phyloP scores from a whole-genome alignment of 768 basidiomycete species.

The Pulveroboletus sp. region DNA sequence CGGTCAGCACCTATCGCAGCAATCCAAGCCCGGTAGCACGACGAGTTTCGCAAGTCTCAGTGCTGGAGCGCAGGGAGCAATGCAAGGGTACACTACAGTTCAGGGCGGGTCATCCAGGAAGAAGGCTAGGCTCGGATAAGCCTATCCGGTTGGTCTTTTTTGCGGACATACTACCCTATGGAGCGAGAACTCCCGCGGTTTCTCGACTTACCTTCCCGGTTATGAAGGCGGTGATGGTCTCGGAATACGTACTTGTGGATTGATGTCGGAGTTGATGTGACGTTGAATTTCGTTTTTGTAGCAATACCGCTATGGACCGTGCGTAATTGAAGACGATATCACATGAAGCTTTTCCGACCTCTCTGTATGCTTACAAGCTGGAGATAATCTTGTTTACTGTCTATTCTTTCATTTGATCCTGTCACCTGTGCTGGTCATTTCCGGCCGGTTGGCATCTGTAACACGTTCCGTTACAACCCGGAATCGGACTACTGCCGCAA shows the following conservation, averaged over 20 bases:
- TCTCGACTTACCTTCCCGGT: not conserved
- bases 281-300: too few species aligned
- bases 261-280: too few species aligned
- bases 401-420: too few species aligned
- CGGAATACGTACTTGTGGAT: too few species aligned
- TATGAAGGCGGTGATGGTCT: too few species aligned
- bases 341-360: too few species aligned
- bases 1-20: conserved; percentile 36
- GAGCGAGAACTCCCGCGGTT: not conserved
- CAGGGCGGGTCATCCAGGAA: conserved; percentile 47
- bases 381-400: conserved; percentile 2
- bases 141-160: not conserved
- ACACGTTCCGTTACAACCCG: conserved; percentile 1
- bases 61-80: conserved; percentile 42
- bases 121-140: conserved; percentile 54
- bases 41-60: conserved; percentile 62
- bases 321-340: too few species aligned
- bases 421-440: conserved; percentile 15
- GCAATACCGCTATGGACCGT: too few species aligned
- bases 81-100: conserved; percentile 27
- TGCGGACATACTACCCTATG: too few species aligned
- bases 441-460: not conserved
- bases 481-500: conserved; percentile 5
- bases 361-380: too few species aligned
- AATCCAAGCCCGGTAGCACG: conserved; percentile 54